Evolutionary conservation across 768 basidiomycete genomes (phyloP).

Genomic region (Tricholoma hemisulphureum): DNA sequence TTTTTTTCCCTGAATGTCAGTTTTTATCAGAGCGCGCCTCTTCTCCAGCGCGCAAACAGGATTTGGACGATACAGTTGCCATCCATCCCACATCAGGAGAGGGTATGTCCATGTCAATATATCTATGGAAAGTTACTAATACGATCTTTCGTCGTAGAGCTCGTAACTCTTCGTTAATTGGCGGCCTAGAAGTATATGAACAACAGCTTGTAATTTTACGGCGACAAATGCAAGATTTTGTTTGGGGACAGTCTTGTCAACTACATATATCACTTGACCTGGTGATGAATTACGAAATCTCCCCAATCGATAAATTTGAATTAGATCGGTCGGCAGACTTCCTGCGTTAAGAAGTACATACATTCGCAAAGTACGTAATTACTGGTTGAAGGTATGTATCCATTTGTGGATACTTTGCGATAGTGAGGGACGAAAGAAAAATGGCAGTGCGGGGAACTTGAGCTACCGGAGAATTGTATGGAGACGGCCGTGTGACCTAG

Average conservation of each 20-base stretch:
- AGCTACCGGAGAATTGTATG: too few relatives aligned
- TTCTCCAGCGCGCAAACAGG: constrained; percentile 63
- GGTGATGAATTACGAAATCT: too few relatives aligned
- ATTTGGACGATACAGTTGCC: constrained; percentile 86
- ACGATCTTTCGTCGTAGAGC: constrained; percentile 35
- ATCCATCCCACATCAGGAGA: constrained; percentile 89
- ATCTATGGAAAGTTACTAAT: constrained; percentile 14
- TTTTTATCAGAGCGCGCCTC: constrained; percentile 3
- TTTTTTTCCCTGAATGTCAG: not conserved
- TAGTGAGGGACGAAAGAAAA: too few relatives aligned
- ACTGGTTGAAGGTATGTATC: too few relatives aligned
- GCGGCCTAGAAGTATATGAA: not conserved
- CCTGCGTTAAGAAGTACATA: too few relatives aligned
- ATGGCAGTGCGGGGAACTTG: too few relatives aligned
- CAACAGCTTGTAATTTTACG: not conserved
- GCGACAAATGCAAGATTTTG: not conserved
- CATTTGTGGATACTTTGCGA: too few relatives aligned
- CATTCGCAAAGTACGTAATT: too few relatives aligned
- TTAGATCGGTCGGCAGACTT: too few relatives aligned
- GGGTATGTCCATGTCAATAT: constrained; percentile 44
- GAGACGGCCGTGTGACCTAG: too few relatives aligned
- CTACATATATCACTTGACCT: not conserved
- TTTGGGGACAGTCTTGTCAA: not conserved
- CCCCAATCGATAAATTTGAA: too few relatives aligned
- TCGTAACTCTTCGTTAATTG: constrained; percentile 44